Conservation (phyloP, 495 filamentous ascomycete species). For the Penicillium cinerascens region DNA sequence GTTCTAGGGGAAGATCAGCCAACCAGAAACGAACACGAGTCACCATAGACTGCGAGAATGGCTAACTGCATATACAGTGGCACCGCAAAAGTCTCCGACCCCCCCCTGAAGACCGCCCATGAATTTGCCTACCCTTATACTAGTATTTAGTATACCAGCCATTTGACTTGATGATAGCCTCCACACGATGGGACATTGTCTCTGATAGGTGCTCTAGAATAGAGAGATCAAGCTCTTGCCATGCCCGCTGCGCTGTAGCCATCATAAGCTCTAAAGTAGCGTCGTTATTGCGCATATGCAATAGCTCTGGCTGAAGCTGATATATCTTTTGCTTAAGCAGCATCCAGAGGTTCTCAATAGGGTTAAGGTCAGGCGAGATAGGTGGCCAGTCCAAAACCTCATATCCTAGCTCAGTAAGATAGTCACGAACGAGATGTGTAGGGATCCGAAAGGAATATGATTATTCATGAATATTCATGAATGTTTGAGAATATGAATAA, state of each 20-base stretch:
- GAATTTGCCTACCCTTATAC: neutral
- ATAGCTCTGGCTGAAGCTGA: neutral
- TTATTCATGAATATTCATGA: slow-evolving; percentile 2
- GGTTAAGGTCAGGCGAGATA: too few relatives aligned
- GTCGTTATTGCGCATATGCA: neutral
- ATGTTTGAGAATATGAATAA: slow-evolving; percentile 1
- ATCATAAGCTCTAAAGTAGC: neutral
- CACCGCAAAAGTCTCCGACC: too few relatives aligned
- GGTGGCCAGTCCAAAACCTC: too few relatives aligned
- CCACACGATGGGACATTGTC: neutral
- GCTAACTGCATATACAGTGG: too few relatives aligned
- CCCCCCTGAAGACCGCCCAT: too few relatives aligned
- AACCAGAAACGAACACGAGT: too few relatives aligned
- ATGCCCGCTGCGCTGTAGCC: neutral
- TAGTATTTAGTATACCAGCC: slow-evolving; percentile 1
- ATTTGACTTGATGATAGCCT: neutral
- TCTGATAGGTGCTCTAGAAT: neutral
- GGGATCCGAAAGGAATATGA: slow-evolving; percentile 1
- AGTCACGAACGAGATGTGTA: too few relatives aligned
- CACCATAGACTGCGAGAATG: too few relatives aligned
- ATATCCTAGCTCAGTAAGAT: too few relatives aligned
- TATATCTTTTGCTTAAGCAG: too few relatives aligned
- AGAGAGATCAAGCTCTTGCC: neutral
- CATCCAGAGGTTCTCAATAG: too few relatives aligned
- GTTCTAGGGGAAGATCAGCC: too few relatives aligned